Evolutionary conservation across 257 asterid genomes (phyloP).

Genomic region (Echium plantagineum): DNA sequence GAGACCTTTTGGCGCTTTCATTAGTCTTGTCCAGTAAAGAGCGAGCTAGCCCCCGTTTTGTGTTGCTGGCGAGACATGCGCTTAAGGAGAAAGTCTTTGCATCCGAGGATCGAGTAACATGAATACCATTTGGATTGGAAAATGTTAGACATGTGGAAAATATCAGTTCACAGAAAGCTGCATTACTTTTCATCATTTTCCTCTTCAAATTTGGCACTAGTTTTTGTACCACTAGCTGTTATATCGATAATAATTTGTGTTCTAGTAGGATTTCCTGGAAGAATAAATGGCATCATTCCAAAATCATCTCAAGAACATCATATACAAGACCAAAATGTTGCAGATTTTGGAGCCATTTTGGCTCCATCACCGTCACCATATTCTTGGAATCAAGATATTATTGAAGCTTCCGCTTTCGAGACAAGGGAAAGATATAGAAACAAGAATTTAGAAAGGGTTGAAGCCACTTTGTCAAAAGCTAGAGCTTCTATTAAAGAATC

Average conservation of each 20-base stretch:
- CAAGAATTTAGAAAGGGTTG: conserved; percentile 22
- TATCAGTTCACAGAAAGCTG: conserved; percentile 10
- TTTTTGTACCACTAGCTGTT: conserved; percentile 22
- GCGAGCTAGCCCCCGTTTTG: no score
- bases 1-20: no score
- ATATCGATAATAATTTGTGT: conserved; percentile 13
- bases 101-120: no score
- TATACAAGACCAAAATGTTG: background rate
- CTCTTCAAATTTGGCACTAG: conserved; percentile 11
- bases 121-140: no score
- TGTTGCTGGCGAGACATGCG: no score
- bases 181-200: conserved; percentile 11
- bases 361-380: conserved; percentile 4
- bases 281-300: conserved; percentile 4
- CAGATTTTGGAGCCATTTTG: conserved; percentile 3
- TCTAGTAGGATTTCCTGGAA: conserved; percentile 9
- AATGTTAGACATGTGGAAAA: conserved; percentile 19
- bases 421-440: conserved; percentile 4
- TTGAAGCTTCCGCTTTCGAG: background rate
- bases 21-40: no score
- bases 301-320: conserved; percentile 9
- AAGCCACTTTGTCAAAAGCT: conserved; percentile 20
- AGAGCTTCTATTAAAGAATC: conserved; percentile 28
- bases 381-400: conserved; percentile 3
- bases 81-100: no score